Evolutionary conservation across 306 rosid genomes (phyloP).

Genomic region (Begonia peltatifolia): DNA sequence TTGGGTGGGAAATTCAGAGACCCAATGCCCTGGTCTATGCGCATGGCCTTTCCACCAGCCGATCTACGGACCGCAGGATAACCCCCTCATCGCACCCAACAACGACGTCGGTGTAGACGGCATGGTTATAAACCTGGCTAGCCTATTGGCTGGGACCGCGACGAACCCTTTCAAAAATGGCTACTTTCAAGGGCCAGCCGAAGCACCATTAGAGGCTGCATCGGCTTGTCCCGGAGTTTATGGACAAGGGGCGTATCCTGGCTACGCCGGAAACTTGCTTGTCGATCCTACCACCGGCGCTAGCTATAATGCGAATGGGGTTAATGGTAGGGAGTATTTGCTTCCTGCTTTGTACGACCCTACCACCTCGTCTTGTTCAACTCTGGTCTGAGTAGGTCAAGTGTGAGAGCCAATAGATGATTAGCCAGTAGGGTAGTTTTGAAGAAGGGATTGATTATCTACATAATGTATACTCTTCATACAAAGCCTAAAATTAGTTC

Average conservation of each 20-base stretch:
- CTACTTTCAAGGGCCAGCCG: conserved; percentile 47
- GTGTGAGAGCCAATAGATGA: too few species aligned
- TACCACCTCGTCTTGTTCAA: conserved; percentile 26
- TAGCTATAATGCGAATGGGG: conserved; percentile 44
- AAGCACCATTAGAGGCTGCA: conserved; percentile 54
- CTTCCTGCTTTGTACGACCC: conserved; percentile 53
- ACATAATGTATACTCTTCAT: too few species aligned
- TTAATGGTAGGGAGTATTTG: conserved; percentile 35
- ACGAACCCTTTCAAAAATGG: conserved; percentile 53
- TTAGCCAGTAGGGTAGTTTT: too few species aligned
- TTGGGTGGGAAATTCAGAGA: conserved; percentile 61
- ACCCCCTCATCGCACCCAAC: conserved; percentile 42
- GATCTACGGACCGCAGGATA: conserved; percentile 39
- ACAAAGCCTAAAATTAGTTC: too few species aligned
- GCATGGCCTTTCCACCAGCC: conserved; percentile 65
- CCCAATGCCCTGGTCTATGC: conserved; percentile 54
- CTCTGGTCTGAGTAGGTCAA: conserved; percentile 15
- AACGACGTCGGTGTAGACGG: conserved; percentile 66
- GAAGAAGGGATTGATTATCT: too few species aligned
- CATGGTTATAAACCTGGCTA: conserved; percentile 41
- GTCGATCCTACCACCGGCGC: conserved; percentile 29
- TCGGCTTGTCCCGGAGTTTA: conserved; percentile 47
- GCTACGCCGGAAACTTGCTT: conserved; percentile 34
- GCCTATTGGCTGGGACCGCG: conserved; percentile 34
- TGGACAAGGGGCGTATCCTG: conserved; percentile 55